Conservation (phyloP, 164 flowering plant genomes). For the Magnolia sinica region DNA sequence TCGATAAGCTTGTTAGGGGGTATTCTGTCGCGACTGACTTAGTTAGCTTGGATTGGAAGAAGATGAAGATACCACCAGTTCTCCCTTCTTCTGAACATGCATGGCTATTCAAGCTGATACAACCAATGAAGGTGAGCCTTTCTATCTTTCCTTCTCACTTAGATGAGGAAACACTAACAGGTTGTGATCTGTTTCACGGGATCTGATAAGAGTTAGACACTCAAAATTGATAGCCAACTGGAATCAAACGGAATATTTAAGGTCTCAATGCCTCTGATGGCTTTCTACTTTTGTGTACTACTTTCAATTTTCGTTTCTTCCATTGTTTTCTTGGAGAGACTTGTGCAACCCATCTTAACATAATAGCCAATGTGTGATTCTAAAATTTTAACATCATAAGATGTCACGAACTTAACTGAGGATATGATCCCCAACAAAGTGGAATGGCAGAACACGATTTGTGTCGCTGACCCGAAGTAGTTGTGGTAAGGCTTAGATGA, state of each 20-base stretch:
- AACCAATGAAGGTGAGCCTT: constrained; percentile 76
- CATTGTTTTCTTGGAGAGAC: not conserved
- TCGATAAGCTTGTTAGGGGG: constrained; percentile 66
- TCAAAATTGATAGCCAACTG: not conserved
- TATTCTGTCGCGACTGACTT: constrained; percentile 64
- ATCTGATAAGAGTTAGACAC: not conserved
- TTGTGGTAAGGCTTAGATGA: too few species aligned
- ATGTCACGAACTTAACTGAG: too few species aligned
- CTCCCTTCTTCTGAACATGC: constrained; percentile 81
- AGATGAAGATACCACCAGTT: constrained; percentile 94
- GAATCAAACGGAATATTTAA: not conserved
- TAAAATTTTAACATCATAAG: not conserved
- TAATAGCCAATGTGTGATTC: not conserved
- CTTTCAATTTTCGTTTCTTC: not conserved
- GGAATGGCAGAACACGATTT: too few species aligned
- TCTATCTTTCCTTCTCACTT: not conserved
- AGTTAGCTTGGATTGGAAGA: constrained; percentile 89
- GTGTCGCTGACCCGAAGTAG: too few species aligned
- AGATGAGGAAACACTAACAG: not conserved
- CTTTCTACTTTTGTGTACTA: not conserved
- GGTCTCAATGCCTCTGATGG: not conserved
- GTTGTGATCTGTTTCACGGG: not conserved
- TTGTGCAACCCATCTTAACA: not conserved
- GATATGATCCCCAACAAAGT: too few species aligned
- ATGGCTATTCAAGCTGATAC: constrained; percentile 86